These are phyloP conservation scores for Oldenlandia corymbosa DNA, from an alignment of 257 asterid species.

Conservation along the genomic window DNA sequence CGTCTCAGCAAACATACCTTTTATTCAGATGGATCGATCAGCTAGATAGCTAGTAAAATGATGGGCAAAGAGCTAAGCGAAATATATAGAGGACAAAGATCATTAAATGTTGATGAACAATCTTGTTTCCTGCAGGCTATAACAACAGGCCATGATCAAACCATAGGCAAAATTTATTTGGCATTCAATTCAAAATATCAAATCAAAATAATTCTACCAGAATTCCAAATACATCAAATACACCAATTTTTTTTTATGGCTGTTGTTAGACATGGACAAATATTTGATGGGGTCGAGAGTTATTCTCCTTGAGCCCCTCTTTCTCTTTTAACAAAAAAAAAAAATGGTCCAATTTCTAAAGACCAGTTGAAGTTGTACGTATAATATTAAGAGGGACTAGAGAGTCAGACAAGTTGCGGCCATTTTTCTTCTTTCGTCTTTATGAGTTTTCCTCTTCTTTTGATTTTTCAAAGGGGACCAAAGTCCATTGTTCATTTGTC, in stretches of 20 bases:
- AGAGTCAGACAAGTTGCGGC: neutral
- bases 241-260: neutral
- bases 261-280: constrained; percentile 1
- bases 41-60: too few species aligned
- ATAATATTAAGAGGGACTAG: too few species aligned
- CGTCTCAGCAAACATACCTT: too few species aligned
- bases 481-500: neutral
- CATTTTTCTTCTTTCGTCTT: neutral
- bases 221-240: too few species aligned
- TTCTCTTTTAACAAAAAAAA: too few species aligned
- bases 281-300: too few species aligned
- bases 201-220: too few species aligned
- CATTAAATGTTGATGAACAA: constrained; percentile 9
- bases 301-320: constrained; percentile 9
- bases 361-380: neutral
- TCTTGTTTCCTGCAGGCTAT: constrained; percentile 9
- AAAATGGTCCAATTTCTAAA: constrained; percentile 8
- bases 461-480: constrained; percentile 2
- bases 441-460: too few species aligned
- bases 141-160: constrained; percentile 4
- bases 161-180: neutral
- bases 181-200: neutral
- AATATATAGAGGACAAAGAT: constrained; percentile 1
- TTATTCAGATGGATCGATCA: too few species aligned
- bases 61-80: too few species aligned